These are phyloP conservation scores for Saussurea involucrata DNA, from an alignment of 129 eudicot species.

Conservation along the genomic window DNA sequence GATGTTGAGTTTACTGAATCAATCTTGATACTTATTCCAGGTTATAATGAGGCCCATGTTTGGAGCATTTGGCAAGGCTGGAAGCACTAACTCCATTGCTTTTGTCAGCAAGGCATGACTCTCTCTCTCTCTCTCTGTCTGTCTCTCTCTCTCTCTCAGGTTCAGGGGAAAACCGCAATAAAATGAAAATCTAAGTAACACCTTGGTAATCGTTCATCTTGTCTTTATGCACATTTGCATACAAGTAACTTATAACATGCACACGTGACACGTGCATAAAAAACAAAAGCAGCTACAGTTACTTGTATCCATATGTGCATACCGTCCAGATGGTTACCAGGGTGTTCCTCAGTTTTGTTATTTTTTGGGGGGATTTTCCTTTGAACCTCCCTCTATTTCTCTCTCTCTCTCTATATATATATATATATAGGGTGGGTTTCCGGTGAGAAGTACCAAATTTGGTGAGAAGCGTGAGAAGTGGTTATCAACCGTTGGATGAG, in stretches of 20 bases:
- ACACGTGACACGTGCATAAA: background rate
- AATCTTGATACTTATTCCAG: constrained; percentile 38
- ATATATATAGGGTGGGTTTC: too few species aligned
- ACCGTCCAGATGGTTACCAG: background rate
- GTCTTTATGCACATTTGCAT: background rate
- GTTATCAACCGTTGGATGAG: too few species aligned
- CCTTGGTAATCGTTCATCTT: background rate
- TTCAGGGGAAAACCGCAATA: background rate
- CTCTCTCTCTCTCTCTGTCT: background rate
- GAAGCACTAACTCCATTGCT: constrained; percentile 77
- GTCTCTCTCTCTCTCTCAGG: background rate
- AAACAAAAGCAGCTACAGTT: too few species aligned
- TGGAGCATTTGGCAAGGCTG: constrained; percentile 93
- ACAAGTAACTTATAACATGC: background rate
- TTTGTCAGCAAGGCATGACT: constrained; percentile 78
- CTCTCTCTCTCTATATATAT: too few species aligned
- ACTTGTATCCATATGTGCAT: background rate
- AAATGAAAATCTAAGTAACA: background rate
- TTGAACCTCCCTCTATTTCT: background rate
- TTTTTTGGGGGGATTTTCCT: background rate
- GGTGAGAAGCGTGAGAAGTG: too few species aligned
- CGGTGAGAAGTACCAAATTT: too few species aligned
- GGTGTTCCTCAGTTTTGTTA: background rate
- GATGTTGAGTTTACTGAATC: background rate
- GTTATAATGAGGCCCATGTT: constrained; percentile 98